Base-by-base conservation (phyloP, 352 stramenopile genomes). In the Pilasporangium apinafurcum region DNA sequence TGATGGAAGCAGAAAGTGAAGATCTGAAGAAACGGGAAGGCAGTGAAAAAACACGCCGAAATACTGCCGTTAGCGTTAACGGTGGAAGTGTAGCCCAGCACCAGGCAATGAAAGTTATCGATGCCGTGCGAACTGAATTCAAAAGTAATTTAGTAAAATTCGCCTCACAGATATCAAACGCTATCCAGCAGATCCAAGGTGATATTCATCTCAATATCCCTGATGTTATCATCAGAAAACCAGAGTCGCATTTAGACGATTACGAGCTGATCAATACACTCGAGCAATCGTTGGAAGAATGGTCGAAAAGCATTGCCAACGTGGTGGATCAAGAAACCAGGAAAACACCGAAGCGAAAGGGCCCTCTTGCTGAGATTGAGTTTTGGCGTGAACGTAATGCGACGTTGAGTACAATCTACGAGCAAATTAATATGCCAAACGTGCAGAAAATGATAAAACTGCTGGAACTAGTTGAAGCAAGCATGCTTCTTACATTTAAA, bases 361-460 rank as follows among this genome's bases (percentile, higher is more conserved):
- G 86, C 0, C 94, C 94, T 0, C 57, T 98, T 7, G 92, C 86
- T 2, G 94, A 98, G 39, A 97, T 98, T 31, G 93, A 98, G 58
- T 98, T 98, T 58, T 98, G 95, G 95, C 62, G 94, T 8, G 79
- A 96, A 34, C 81, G 95, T 13, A 97, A 98, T 49, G 88, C 92
- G 2, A 96, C 86, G 6, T 60, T 98, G 5, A 96, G 85, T 44
- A 95, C 89, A 12, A 92, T 98, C 20, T 98, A 95, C 48, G 93
- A 98, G 56, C 94, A 98, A 55, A 95, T 98, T 59, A 96, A 97
- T 55, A 92, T 96, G 68, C 83, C 88, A 9, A 78, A 85, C n/a
- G 93, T 98, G 22, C 92, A 98, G 50, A 89, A 92, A 38, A 98
- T 98, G 81, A 66, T 98, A 14, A 89, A 96, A 50, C 64, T 97